Evolutionary conservation across 2,329 filamentous ascomycete genomes (phyloP), one percentile per base, ranked within the genome.

Genomic region (Zopfia rhizophila): DNA sequence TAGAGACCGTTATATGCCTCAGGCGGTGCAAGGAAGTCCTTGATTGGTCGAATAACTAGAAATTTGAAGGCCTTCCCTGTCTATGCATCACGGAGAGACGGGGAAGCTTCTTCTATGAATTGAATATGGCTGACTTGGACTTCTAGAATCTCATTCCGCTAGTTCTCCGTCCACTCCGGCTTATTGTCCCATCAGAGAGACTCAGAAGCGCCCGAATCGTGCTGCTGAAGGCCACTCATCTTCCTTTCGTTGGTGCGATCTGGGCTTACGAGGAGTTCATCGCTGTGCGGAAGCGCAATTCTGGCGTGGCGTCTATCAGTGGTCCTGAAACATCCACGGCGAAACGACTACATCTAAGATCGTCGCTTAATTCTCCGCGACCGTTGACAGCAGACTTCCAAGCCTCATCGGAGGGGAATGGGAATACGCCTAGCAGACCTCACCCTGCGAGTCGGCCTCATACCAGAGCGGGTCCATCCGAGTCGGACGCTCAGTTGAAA

Each of bases 141-240:
- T 33, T 28, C 29, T 56, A 84, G 81, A 94, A 93, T 68, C 80
- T 94, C 27, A 76, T 93, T 31, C 86, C 89, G 6, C 78, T 92
- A 43, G 72, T 87, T 51, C 85, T 92, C 63, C 83, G 89, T 12
- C 90, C 90, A 0, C 77, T 91, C 48, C 82, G 88, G 45, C 77
- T 92, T 31, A 78, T 91, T 54, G 68, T 91, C 37, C 79, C 85
- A 5, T 81, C 85, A 2, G 82, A 86, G 51, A 75, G 80, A 47
- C 81, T 92, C 56, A 85, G 89, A 38, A 75, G 74, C 22, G 76
- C 80, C 44, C 79, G 82, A 33, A 85, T 86, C 48, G 61, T 83
- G 29, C 65, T 85, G 32, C 76, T 86, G 47, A 83, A 82, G 63
- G 76, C 76, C 37, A 84, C 82, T 2, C 83, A 86, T 66, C 74